Base-by-base conservation (phyloP, 805 yeast genomes). In the Yamadazyma sp. region DNA sequence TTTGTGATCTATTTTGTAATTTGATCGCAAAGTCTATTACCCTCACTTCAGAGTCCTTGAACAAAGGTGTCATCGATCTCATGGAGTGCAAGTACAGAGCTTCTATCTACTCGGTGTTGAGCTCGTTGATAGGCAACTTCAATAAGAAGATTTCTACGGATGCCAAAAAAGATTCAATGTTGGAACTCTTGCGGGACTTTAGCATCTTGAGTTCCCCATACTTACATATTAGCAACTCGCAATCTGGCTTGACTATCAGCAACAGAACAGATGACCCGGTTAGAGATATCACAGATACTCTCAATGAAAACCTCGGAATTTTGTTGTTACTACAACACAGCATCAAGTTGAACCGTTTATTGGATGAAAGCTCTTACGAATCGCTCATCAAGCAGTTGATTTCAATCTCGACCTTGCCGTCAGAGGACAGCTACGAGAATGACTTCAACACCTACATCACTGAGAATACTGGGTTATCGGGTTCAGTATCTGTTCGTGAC, bases 371-470 rank as follows among this genome's bases (percentile, higher is more conserved):
- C 23, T 5, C 8, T 28, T 29, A 29, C 30, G 6, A 25, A 2
- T 62, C 54, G 28, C 29, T 54, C 34, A 33, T 46, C 1, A 50
- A 57, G 6, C 39, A 64, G n/a, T 47, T 78, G 5, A 46, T 68
- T 1, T 46, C 48, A 3, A 55, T 75, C 6, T 57, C 78, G 5
- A 50, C 58, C 8, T 49, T 81, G 9, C 70, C 82, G 2, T 41
- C 50, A 1, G 71, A 65, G 4, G 73, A 67, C 23, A 72, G 70
- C 4, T 85, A 82, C 70, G 55, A 59, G 3, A 66, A 62, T 2
- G 90, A 89, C 52, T 74, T 79, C 52, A 87, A 89, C 51, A 60
- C 57, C 3, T 88, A 78, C 55, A 84, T 87, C 5, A 75, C 89
- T 2, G 82, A 78, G 23, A 89, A 85, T 40, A 70, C 86, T 2